Base-by-base conservation (phyloP, 2,329 filamentous ascomycete species). In the Neopestalotiopsis clavispora region DNA sequence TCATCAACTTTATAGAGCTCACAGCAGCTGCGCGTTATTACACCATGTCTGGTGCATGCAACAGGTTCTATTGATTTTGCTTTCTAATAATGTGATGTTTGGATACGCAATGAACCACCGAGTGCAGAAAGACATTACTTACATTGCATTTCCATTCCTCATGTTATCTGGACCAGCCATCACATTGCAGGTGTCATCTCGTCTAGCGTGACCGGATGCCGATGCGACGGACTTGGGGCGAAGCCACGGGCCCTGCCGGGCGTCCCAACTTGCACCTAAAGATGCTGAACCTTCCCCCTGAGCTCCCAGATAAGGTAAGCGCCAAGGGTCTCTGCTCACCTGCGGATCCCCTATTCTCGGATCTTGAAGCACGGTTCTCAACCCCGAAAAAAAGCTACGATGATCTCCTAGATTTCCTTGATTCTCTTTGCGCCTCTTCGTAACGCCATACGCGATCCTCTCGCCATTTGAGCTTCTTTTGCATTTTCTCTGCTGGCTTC, bases 301-400 rank as follows among this genome's bases (percentile, higher is more conserved):
- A 14, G 57, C 57, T 30, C 17, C 57, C 23, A 59, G 17, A 14
- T 59, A 14, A 30, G 45, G 20, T 52, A 20, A 9, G 45, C 45
- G 45, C 45, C 59, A 28, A 62, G 59, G 59, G 40, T 64, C 61
- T n/a, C 10, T 45, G 34, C 38, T 49, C 30, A 10, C 49, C 6
- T 38, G 34, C 65, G 23, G 65, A 69, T 67, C 69, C 71, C 73
- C 72, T 73, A 71, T 74, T 72, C 69, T 71, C 34, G 13, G 45
- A 30, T 62, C 12, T 30, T 65, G 62, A 34, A 34, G 34, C 30
- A 20, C 23, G 56, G 63, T 49, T 49, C 34, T 40, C 62, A 40
- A 62, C 49, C 28, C 66, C 14, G 45, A 20, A 52, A 57, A 69
- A 63, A 63, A 71, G 63, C 9, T 69, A 57, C 34, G 40, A 63